Evolutionary conservation across 352 stramenopile species (phyloP), one percentile per base, ranked within the genome.

Genomic region (Globisporangium splendens): DNA sequence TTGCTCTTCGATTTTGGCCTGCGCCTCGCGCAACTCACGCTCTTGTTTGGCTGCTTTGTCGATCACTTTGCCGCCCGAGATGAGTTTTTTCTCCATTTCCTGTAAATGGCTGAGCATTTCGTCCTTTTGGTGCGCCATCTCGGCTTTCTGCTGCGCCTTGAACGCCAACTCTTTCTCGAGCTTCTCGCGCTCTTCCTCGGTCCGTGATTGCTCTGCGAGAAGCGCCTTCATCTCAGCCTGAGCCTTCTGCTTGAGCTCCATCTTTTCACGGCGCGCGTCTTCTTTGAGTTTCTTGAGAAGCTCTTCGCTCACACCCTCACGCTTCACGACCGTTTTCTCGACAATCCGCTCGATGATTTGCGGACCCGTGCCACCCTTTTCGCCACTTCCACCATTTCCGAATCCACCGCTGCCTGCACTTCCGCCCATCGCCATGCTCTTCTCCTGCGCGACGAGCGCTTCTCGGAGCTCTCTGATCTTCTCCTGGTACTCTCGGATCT

Each of bases 401-500:
- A 35, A 35, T 35, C 28, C 28, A 35, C 28, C 28, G 28, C 50
- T 60, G n/a, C 35, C 55, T 15, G 17, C 48, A 17, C n/a, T 35
- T 8, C 28, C 7, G 28, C 28, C 28, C 47, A 48, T 31, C 33
- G 3, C 35, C 51, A 35, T 82, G 70, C 20, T 89, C 66, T 53
- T 91, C 86, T 35, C 28, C 28, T 35, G 28, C 5, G 28, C 28
- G 11, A 68, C 73, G 31, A 75, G 20, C 10, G 91, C 41, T 33
- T 91, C 85, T 65, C 98, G 98, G 28, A 99, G 70, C 14, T 82
- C 83, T 56, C 94, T 76, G 69, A 99, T 99, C 66, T 99, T 91
- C 20, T 98, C 91, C 69, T 98, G 93, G 62, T 98, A 98, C 69
- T 99, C 93, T 17, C 92, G 80, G 24, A 99, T 93, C 90, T 98